A percentile compares a stretch with the other conserved stretches of the same genome.
Evolutionary conservation across 192 early-diverging fungal genomes (phyloP).

Genomic region (Rhizoclosmatium sp.): DNA sequence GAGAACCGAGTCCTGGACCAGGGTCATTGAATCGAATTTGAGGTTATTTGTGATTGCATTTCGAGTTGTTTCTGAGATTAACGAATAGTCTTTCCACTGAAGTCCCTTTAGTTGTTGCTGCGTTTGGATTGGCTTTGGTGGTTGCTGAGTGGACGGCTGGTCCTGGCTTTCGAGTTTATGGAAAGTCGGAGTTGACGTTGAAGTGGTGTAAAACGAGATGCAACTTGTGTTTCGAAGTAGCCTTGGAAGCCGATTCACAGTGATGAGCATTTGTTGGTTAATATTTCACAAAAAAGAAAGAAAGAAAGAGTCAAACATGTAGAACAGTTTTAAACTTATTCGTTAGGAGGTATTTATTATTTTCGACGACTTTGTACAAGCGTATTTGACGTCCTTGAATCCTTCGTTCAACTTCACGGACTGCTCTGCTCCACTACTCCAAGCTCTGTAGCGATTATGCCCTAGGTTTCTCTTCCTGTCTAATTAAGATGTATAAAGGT

Average conservation of each 20-base stretch:
- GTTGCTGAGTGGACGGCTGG: too few relatives aligned
- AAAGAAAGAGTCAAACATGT: too few relatives aligned
- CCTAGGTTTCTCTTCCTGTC: background rate
- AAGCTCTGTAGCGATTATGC: too few relatives aligned
- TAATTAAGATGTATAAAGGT: background rate
- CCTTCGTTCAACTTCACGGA: too few relatives aligned
- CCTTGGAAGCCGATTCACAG: background rate
- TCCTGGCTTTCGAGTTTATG: too few relatives aligned
- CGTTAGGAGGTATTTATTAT: too few relatives aligned
- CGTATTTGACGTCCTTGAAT: too few relatives aligned
- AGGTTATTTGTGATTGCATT: conserved; percentile 53
- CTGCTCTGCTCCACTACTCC: too few relatives aligned
- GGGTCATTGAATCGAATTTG: conserved; percentile 79
- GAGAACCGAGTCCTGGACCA: conserved; percentile 86
- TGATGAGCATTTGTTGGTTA: background rate
- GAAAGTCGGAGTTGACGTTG: background rate
- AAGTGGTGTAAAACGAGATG: background rate
- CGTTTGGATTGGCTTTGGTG: background rate
- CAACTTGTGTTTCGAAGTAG: too few relatives aligned
- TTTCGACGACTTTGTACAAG: too few relatives aligned
- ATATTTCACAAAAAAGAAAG: too few relatives aligned
- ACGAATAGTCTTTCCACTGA: conserved; percentile 8
- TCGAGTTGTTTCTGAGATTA: conserved; percentile 12
- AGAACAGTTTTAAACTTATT: too few relatives aligned
- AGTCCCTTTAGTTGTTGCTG: conserved; percentile 1